Conservation (phyloP, 2,329 filamentous ascomycete species). For the Cytospora piceae region DNA sequence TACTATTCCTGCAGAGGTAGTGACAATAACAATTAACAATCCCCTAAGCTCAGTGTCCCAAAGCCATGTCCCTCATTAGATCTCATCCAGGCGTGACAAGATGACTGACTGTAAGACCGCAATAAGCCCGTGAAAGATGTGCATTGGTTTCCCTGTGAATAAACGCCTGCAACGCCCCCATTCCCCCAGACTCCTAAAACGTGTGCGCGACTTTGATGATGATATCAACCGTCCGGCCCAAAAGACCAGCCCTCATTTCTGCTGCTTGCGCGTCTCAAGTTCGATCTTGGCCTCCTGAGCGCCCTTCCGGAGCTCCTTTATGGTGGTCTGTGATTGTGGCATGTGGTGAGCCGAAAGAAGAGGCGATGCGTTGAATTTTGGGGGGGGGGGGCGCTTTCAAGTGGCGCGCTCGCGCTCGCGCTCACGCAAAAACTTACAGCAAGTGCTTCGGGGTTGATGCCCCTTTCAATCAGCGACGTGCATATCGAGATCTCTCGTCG, state of each 20-base stretch:
- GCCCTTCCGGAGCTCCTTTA: conserved; percentile 63
- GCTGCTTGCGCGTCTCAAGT: conserved; percentile 37
- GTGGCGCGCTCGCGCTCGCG: conserved; percentile 6
- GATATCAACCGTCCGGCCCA: background rate
- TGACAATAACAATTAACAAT: background rate
- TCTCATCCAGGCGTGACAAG: background rate
- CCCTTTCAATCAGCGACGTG: conserved; percentile 95
- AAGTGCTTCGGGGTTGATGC: conserved; percentile 92
- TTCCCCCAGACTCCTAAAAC: background rate
- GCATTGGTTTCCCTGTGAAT: background rate
- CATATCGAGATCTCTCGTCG: conserved; percentile 90
- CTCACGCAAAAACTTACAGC: conserved; percentile 65
- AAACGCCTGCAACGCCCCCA: background rate
- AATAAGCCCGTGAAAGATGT: background rate
- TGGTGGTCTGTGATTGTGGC: conserved; percentile 51
- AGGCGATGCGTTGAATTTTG: background rate
- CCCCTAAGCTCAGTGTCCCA: background rate
- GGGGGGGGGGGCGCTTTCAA: background rate
- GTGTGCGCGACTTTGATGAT: background rate
- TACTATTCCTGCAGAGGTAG: conserved; percentile 16
- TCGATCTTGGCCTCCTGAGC: conserved; percentile 54
- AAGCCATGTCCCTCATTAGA: background rate
- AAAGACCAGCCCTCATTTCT: conserved; percentile 27
- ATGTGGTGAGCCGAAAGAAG: background rate
- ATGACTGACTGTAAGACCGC: background rate